phyloP scores from a whole-genome alignment of 1,284 basidiomycete species.

The Leucoagaricus sp. region DNA sequence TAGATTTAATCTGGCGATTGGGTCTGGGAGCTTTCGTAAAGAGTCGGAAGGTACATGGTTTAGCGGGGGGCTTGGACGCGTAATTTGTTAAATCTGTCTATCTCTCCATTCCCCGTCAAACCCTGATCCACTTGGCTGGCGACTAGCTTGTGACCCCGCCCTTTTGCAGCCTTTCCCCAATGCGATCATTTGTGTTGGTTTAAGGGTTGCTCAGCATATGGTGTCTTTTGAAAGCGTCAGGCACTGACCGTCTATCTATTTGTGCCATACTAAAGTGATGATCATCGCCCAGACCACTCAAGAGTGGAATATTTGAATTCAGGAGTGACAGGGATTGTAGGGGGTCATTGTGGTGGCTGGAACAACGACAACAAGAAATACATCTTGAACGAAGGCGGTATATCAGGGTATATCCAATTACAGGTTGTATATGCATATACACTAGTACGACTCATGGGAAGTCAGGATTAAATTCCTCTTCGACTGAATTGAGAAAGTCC shows the following conservation, averaged over 20 bases:
- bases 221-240: conserved; percentile 3
- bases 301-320: background rate
- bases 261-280: background rate
- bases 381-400: too few relatives aligned
- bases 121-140: background rate
- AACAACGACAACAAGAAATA: too few relatives aligned
- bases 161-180: background rate
- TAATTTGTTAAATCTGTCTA: conserved; percentile 7
- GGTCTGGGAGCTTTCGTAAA: conserved; percentile 2
- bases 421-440: background rate
- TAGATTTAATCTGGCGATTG: conserved; percentile 9
- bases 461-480: conserved; percentile 43
- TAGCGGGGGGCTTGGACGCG: background rate
- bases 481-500: conserved; percentile 51
- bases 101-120: conserved; percentile 11
- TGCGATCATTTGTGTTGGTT: background rate
- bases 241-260: conserved; percentile 1
- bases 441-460: background rate
- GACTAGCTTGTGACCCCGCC: background rate
- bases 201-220: background rate
- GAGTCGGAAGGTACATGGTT: conserved; percentile 4
- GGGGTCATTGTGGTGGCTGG: too few relatives aligned
- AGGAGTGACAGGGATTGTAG: too few relatives aligned
- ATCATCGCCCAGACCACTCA: background rate
- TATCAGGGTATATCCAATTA: too few relatives aligned